Percentiles rank a stretch among this genome's conserved stretches.
Evolutionary conservation across 1,284 basidiomycete genomes (phyloP).

Genomic region (Microbotryomycetes sp.): DNA sequence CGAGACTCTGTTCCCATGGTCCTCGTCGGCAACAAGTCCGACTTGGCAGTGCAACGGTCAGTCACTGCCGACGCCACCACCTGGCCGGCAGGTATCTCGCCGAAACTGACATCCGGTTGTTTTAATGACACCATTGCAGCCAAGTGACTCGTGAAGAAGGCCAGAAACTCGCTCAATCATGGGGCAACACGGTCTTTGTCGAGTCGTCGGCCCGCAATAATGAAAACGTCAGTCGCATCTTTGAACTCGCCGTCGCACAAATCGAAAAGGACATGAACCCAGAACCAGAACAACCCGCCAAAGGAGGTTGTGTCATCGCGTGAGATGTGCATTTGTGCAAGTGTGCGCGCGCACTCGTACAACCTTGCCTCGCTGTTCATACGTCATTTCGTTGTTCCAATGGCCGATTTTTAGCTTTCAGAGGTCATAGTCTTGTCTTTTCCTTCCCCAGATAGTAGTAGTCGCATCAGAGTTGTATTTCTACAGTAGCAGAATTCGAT

Average conservation of each 20-base stretch:
- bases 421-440: too few relatives aligned
- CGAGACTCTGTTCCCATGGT: slow-evolving; percentile 86
- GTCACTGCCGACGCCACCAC: slow-evolving; percentile 9
- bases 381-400: too few relatives aligned
- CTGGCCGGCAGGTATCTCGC: slow-evolving; percentile 33
- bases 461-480: not conserved
- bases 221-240: slow-evolving; percentile 78
- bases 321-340: not conserved
- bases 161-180: slow-evolving; percentile 55
- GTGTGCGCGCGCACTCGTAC: too few relatives aligned
- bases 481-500: not conserved
- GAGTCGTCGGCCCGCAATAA: slow-evolving; percentile 87
- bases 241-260: slow-evolving; percentile 77
- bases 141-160: slow-evolving; percentile 71
- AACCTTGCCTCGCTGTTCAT: too few relatives aligned
- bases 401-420: too few relatives aligned
- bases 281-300: slow-evolving; percentile 14
- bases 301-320: slow-evolving; percentile 8
- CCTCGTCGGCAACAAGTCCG: slow-evolving; percentile 90
- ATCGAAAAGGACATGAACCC: slow-evolving; percentile 57
- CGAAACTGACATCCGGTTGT: not conserved
- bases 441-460: too few relatives aligned
- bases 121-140: slow-evolving; percentile 43
- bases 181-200: slow-evolving; percentile 53
- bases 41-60: slow-evolving; percentile 64